Base-by-base conservation (phyloP, 208 protist genomes). In the Herpetomonas samuelpessoai region DNA sequence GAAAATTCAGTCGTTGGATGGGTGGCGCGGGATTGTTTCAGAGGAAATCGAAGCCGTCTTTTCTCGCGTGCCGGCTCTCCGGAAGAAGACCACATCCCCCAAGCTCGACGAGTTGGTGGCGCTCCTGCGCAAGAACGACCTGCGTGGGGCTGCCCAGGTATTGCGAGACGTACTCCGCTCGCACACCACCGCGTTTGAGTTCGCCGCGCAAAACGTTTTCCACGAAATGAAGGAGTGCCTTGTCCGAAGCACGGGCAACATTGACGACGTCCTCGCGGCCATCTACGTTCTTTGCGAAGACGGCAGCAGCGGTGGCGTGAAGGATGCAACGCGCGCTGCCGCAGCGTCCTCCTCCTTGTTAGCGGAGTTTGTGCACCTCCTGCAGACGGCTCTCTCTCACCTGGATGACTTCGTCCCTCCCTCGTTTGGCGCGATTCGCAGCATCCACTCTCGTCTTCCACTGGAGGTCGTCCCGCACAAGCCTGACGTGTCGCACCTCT, bases 151-250 rank as follows among this genome's bases (percentile, higher is more conserved):
- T 1, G 71, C 82, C 21, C 38, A 47, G 4, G 31, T 65, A 30
- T 57, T 94, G 7, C 65, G 74, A 9, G 30, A 67, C 30, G 64
- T 81, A 14, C 67, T 92, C 3, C 29, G 76, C 22, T 58, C 56
- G 21, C 73, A 88, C 19, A 71, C 73, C 1, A 91, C 88, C 1
- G 38, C 84, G 1, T 90, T 85, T 63, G 84, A 95, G 54, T 65
- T 95, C 9, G 62, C 65, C 38, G 76, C 81, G 21, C 75, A 71
- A 47, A 68, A 83, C 18, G 29, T 89, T n/a, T 59, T 89, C n/a
- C 51, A 64, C n/a, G 54, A 65, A 29, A 27, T 85, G 9, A 28
- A 44, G 18, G 57, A 68, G 44, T 65, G 65, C 10, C 35, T 81
- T 1, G 41, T 54, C 4, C 51, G 30, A 14, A 18, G 9, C 27